Base-by-base conservation (phyloP, 1,284 basidiomycete species). In the Trametes sp. region DNA sequence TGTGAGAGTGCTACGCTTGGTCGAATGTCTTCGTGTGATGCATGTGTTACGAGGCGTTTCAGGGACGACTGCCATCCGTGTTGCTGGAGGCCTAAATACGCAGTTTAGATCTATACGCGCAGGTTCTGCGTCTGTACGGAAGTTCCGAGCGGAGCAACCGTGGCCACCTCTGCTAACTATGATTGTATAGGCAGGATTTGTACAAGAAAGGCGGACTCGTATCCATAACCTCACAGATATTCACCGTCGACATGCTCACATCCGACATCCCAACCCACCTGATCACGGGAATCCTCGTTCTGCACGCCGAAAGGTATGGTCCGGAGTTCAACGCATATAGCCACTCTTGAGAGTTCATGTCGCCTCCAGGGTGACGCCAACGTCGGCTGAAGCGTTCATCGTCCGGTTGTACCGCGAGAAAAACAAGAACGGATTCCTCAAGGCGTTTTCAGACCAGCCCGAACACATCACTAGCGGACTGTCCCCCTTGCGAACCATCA, bases 371-470 rank as follows among this genome's bases (percentile, higher is more conserved):
- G 92, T 98, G 8, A 93, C 92, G 0, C 87, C 94, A 0, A 84
- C 94, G 2, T 93, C 90, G 24, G 80, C 92, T 31, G 96, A 97
- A 73, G 94, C 95, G 0, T 98, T 98, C 77, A 94, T 97, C 44
- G 89, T 96, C 50, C 86, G 95, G 6, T 79, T 98, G 1, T 98
- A 92, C 72, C 86, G 96, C 48, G 90, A 96, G 74, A 88, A 90
- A 76, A 98, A 98, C 76, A 80, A 86, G 75, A 84, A 83, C 6
- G 97, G 96, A 1, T 99, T 98, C 75, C 79, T 98, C 66, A 98
- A 99, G 76, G 98, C 96, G 0, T 98, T 99, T 74, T 95, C 95
- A 0, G 97, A 98, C 75, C 91, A 98, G 70, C 95, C 97, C 0
- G 97, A 99, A 74, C 88, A 92, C 63, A 98, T 99, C 65, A 95